These are phyloP conservation scores for Daldinia sp. DNA, from an alignment of 2,329 filamentous ascomycete genomes.

Conservation along the genomic window DNA sequence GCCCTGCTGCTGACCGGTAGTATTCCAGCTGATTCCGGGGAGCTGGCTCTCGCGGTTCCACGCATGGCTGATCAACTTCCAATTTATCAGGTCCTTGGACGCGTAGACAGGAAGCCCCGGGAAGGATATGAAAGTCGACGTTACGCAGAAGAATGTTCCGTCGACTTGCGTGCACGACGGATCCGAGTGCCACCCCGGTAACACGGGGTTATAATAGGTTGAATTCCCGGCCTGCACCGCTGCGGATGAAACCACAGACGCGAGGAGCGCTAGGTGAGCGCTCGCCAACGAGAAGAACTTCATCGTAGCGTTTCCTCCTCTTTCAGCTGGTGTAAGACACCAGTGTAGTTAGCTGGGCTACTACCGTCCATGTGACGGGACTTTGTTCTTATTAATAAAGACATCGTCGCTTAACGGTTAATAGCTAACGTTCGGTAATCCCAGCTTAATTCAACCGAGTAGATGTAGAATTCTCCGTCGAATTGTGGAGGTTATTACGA, in stretches of 20 bases:
- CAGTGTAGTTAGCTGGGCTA: background rate
- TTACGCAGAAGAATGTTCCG: slow-evolving; percentile 64
- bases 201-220: slow-evolving; percentile 57
- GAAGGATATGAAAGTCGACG: slow-evolving; percentile 65
- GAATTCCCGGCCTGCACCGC: slow-evolving; percentile 31
- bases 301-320: slow-evolving; percentile 30
- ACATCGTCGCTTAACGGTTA: slow-evolving; percentile 11
- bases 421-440: slow-evolving; percentile 8
- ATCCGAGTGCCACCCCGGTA: slow-evolving; percentile 64
- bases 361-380: background rate
- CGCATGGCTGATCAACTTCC: slow-evolving; percentile 59
- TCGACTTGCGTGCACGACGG: slow-evolving; percentile 56
- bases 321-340: slow-evolving; percentile 2
- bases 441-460: slow-evolving; percentile 16
- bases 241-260: slow-evolving; percentile 11
- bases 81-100: slow-evolving; percentile 63
- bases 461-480: slow-evolving; percentile 27
- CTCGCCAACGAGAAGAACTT: slow-evolving; percentile 15
- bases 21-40: slow-evolving; percentile 52
- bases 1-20: slow-evolving; percentile 50
- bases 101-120: slow-evolving; percentile 66
- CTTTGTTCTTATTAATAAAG: slow-evolving; percentile 8
- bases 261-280: slow-evolving; percentile 14
- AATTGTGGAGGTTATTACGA: slow-evolving; percentile 24
- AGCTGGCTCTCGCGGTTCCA: slow-evolving; percentile 58